These are phyloP conservation scores for Colletotrichum salicis DNA, from an alignment of 2,329 filamentous ascomycete species.

Conservation along the genomic window DNA sequence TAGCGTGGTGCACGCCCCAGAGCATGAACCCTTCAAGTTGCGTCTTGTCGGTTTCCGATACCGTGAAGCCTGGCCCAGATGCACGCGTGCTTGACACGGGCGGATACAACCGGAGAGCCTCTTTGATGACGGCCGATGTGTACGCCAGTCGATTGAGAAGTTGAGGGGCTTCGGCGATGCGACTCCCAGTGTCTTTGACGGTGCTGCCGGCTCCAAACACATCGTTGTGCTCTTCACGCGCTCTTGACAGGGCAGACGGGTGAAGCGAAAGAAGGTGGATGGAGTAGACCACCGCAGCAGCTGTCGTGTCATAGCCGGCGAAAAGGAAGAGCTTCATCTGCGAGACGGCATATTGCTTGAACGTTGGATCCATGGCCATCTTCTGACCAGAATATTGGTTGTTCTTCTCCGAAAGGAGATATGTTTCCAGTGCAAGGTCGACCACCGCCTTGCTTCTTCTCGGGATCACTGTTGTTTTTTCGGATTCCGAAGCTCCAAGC, in stretches of 20 bases:
- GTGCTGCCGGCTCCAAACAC: conserved; percentile 59
- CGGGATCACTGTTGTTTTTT: background rate
- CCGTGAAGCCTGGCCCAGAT: conserved; percentile 47
- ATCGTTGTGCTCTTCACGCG: conserved; percentile 46
- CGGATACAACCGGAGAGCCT: conserved; percentile 62
- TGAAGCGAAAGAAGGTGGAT: conserved; percentile 40
- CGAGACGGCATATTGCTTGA: conserved; percentile 41
- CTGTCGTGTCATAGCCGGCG: conserved; percentile 46
- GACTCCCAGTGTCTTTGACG: conserved; percentile 46
- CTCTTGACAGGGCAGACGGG: conserved; percentile 37
- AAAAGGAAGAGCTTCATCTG: conserved; percentile 47
- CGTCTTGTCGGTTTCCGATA: conserved; percentile 53
- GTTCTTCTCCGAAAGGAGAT: conserved; percentile 25
- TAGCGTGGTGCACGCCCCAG: conserved; percentile 38
- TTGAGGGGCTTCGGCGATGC: conserved; percentile 53
- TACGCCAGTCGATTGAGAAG: conserved; percentile 62
- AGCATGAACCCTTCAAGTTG: conserved; percentile 46
- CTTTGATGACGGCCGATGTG: conserved; percentile 62
- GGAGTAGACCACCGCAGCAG: conserved; percentile 40
- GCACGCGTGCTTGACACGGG: conserved; percentile 55
- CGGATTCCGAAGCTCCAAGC: background rate
- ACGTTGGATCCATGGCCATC: conserved; percentile 40
- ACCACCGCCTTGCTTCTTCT: conserved; percentile 7
- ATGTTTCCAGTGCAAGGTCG: conserved; percentile 43
- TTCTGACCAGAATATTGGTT: background rate